Percentiles rank a stretch among this genome's conserved stretches.
Evolutionary conservation across 2,329 filamentous ascomycete genomes (phyloP).

Genomic region (Phoma herbarum): DNA sequence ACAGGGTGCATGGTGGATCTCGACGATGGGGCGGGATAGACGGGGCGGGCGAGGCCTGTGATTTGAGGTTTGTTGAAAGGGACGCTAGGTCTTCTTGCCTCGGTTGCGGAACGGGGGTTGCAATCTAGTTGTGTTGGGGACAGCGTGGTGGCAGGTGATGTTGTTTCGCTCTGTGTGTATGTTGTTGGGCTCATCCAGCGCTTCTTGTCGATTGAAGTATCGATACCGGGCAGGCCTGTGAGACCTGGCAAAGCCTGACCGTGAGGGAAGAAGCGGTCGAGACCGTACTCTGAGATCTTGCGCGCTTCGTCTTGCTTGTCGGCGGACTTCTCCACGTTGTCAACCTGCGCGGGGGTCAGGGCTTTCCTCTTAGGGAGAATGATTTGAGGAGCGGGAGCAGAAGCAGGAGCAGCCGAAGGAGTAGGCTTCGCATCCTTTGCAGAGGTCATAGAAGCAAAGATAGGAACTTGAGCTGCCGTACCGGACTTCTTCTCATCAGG

Average conservation of each 20-base stretch:
- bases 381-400: constrained; percentile 43
- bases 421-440: constrained; percentile 22
- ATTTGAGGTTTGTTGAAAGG: constrained; percentile 45
- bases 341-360: constrained; percentile 55
- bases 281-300: constrained; percentile 16
- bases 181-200: constrained; percentile 10
- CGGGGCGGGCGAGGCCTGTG: constrained; percentile 49
- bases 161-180: constrained; percentile 26
- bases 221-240: constrained; percentile 16
- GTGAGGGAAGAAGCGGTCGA: constrained; percentile 18
- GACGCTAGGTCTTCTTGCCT: constrained; percentile 44
- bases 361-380: constrained; percentile 56
- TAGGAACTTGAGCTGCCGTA: constrained; percentile 44
- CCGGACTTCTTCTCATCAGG: constrained; percentile 50
- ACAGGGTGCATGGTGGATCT: constrained; percentile 30
- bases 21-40: constrained; percentile 33
- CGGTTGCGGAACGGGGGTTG: constrained; percentile 23
- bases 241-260: constrained; percentile 35
- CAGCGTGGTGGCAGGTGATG: constrained; percentile 27
- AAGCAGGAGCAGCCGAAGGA: constrained; percentile 35
- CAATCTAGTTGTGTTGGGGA: constrained; percentile 28
- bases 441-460: constrained; percentile 29
- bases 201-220: constrained; percentile 11
- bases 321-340: constrained; percentile 45
- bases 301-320: constrained; percentile 30